Base-by-base conservation (phyloP, 352 stramenopile genomes). In the Globisporangium splendens region DNA sequence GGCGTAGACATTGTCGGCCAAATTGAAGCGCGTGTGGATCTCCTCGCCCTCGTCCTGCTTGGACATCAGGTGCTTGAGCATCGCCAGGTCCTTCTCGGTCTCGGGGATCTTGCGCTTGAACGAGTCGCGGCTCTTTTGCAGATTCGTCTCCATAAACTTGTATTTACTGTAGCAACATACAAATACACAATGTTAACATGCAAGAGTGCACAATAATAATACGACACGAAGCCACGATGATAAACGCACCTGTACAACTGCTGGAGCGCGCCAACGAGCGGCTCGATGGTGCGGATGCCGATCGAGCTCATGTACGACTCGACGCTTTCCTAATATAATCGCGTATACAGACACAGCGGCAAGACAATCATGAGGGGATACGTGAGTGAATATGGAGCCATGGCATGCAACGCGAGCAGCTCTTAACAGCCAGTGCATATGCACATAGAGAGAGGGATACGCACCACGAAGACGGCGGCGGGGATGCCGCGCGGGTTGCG, bases 1-100 rank as follows among this genome's bases (percentile, higher is more conserved):
- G 53, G 91, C 91, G 71, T 98, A 98, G 31, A 99, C 84, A 60
- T 95, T 98, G 68, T 98, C 96, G 4, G 91, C 84, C 20, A 99
- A 63, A 70, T 94, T 98, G 65, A 98, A 99, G 56, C 95, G 80
- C 44, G 93, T 97, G 28, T 86, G 72, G 35, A 98, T 78, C 39
- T 73, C 68, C 62, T 95, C 86, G 43, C 72, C 79, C 15, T 87
- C 83, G 28, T 96, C 86, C 38, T 88, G 65, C 61, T 88, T 85
- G 39, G 53, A 56, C 10, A 83, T 61, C 47, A 86, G 62, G 57
- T 85, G 75, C 46, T 69, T 72, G 47, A 85, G 70, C 56, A 70
- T 69, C 35, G 68, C 63, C 39, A 85, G 65, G 56, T 94, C 89
- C 55, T 96, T 93, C 62, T 96, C 75, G 8, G 89, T 95, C 63